Base-by-base conservation (phyloP, 345 rosid genomes). In the Cardamine chenopodiifolia region DNA sequence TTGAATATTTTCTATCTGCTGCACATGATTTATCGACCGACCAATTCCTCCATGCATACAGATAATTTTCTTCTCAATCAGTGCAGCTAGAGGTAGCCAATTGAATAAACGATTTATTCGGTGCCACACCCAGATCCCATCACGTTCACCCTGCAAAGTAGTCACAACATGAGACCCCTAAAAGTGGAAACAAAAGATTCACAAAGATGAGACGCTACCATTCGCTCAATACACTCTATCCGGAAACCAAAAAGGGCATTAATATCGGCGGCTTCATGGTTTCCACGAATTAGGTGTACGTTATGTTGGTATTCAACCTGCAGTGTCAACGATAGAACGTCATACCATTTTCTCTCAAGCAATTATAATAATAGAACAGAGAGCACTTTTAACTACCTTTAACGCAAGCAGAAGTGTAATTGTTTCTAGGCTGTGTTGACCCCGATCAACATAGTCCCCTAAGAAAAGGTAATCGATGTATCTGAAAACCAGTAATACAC, bases 1-100 rank as follows among this genome's bases (percentile, higher is more conserved):
- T 75, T 90, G 93, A 65, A 95, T 83, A 81, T 79, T 95, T 81
- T 95, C 97, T 57, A 95, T 95, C 84, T 95, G 99, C 75, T 95
- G 97, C 52, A 95, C 88, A 59, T 92, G 96, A 84, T 89, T 95
- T 84, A 95, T 95, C 14, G 98, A 95, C 66, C 99, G 89, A 67
- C 98, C 98, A 76, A 95, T 95, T 75, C 99, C 99, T 59, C 99
- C 99, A 77, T 95, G 99, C 99, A 95, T 92, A 76, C 99, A 95
- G 66, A 95, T 89, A 61, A 95, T 95, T 79, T 95, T 95, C 83
- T 92, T 95, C 82, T 92, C 98, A 42, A 95, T 92, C 57, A 90
- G 71, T 74, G 99, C 99, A 28, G 99, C 98, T 70, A 95, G 77
- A 72, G 99, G 97, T 74, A 95, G 90, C 94, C 97, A 95, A 83